Base-by-base conservation (phyloP, 805 yeast species). In the Komagataella populi region DNA sequence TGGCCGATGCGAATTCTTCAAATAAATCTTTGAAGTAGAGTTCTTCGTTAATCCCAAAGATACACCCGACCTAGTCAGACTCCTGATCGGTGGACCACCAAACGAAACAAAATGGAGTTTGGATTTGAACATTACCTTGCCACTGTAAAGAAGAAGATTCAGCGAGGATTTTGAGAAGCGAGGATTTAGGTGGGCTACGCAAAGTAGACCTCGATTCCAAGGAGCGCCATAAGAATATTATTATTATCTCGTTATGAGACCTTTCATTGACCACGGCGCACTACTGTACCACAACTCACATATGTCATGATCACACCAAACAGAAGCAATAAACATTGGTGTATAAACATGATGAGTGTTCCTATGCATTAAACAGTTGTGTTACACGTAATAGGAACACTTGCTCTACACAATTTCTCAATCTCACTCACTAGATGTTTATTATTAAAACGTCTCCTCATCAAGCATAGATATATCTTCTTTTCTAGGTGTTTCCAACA, bases 401-500 rank as follows among this genome's bases (percentile, higher is more conserved):
- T 14, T 30, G 39, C 39, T 30, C 39, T 30, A 30, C 39, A 30
- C 14, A 30, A 6, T 30, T 30, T 8, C 4, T 30, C n/a, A n/a
- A 6, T 39, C 7, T 12, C 17, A 12, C 23, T 17, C 39, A 18
- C 43, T 16, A 45, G 8, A 12, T 18, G 12, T 14, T 22, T 22
- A 20, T 23, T 44, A 22, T 39, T 22, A 53, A 39, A 52, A 53
- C 2, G 57, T 52, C 46, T 56, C 59, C 7, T 55, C 57, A 48
- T 56, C 57, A 18, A 51, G 44, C 45, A 55, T 53, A 47, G 51
- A 51, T 16, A 47, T 45, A 22, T 51, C 55, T 45, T 12, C 51
- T 16, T 30, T 30, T 30, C 39, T 30, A 10, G 39, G 39, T 3
- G 39, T 30, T 30, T 30, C 39, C 14, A 30, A 50, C 14, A 18